A percentile compares a stretch with the other conserved stretches of the same genome.
Evolutionary conservation across 805 yeast genomes (phyloP).

Genomic region (Teunomyces stri): DNA sequence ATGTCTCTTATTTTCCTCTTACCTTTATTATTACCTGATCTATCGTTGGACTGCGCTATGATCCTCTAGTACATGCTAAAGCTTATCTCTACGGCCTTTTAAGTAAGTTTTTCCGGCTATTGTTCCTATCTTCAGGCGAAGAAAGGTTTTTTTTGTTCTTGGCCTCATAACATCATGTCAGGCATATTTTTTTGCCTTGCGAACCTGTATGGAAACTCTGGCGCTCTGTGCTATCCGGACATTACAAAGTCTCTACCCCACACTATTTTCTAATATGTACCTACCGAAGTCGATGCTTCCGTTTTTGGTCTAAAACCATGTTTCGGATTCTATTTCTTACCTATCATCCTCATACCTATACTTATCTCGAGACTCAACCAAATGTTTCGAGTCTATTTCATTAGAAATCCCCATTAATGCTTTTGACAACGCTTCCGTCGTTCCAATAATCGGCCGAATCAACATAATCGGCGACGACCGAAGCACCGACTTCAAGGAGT

Average conservation of each 20-base stretch:
- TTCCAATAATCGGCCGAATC: constrained; percentile 85
- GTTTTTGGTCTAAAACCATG: not conserved
- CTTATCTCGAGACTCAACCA: constrained; percentile 60
- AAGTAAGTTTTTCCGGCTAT: not conserved
- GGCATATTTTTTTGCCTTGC: not conserved
- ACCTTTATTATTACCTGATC: too few species aligned
- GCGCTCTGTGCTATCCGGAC: not conserved
- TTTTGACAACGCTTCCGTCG: constrained; percentile 84
- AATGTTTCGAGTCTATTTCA: constrained; percentile 67
- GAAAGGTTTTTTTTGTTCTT: not conserved
- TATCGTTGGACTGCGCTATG: not conserved
- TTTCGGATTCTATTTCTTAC: not conserved
- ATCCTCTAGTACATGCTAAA: not conserved
- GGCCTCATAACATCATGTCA: not conserved
- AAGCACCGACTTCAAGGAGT: constrained; percentile 64
- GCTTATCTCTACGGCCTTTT: not conserved
- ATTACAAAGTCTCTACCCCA: not conserved
- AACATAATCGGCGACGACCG: constrained; percentile 78
- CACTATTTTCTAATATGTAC: not conserved
- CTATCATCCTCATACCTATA: constrained; percentile 38
- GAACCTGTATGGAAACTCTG: not conserved
- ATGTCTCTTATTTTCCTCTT: too few species aligned
- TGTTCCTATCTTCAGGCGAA: not conserved
- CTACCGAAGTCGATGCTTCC: not conserved
- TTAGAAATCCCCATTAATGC: constrained; percentile 82